Evolutionary conservation across 441 rosid species (phyloP), one percentile per base, ranked within the genome.

Genomic region (Melastoma candidum): DNA sequence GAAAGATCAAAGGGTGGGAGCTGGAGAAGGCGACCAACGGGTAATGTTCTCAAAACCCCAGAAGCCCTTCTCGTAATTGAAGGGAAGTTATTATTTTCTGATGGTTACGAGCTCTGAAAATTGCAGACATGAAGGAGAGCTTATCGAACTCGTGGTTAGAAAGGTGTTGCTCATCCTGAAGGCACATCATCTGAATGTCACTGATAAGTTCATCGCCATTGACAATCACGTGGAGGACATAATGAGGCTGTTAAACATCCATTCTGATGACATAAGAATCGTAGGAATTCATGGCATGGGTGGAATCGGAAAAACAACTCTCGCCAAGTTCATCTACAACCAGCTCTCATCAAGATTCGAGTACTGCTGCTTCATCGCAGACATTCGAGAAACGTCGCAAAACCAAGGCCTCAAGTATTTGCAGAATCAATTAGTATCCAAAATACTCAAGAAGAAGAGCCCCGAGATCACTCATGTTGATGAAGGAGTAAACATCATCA

Each of bases 231-330:
- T 60, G 27, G 64, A 47, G 11, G 32, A 12, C n/a, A 24, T 60
- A 17, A 44, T 60, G 64, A 46, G 57, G 4, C 44, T 60, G 51
- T n/a, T 60, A 27, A 51, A 60, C 45, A 57, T 60, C n/a, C 57
- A 46, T n/a, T 60, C 64, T 45, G 22, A 46, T 29, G 64, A 60
- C 29, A 57, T 60, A 24, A 60, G 64, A 51, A 52, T 60, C 6
- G 39, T 60, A 22, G 64, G 64, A 39, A 60, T 60, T 10, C 12
- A 60, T 8, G 64, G 64, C 13, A 60, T 60, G 50, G 64, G 64
- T 6, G 64, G 64, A 11, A 60, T 60, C 5, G 64, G 64, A 7
- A 60, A 60, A 45, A 60, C 64, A 4, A 60, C 64, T n/a, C 51
- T 60, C 32, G 64, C 64, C 8, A 60, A 60, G 17, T 49, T 60